Base-by-base conservation (phyloP, 768 basidiomycete genomes). In the Rhodosporidiobolus sp. region DNA sequence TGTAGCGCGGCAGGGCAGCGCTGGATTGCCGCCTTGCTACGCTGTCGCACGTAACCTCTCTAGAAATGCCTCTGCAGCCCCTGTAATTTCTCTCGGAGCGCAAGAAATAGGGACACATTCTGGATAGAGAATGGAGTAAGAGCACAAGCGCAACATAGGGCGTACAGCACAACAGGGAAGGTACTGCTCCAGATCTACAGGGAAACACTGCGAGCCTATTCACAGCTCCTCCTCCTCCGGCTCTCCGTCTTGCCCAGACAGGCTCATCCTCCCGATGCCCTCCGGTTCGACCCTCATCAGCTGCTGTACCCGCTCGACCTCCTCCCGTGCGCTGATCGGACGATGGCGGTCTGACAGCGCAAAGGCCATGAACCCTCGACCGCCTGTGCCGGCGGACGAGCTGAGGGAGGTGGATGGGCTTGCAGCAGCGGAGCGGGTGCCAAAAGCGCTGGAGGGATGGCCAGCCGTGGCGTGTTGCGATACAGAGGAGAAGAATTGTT, bases 191-290 rank as follows among this genome's bases (percentile, higher is more conserved):
- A n/a, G n/a, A n/a, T n/a, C n/a, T n/a, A n/a, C n/a, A n/a, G n/a
- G n/a, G n/a, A n/a, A n/a, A n/a, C n/a, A n/a, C n/a, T n/a, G n/a
- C n/a, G n/a, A n/a, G n/a, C n/a, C n/a, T n/a, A n/a, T n/a, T 58
- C 45, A 62, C 28, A 61, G 43, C 53, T 63, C 67, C 53, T 63
- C 67, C 55, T 64, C 69, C 48, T 30, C 61, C 32, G 0, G n/a
- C 16, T 38, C 60, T 4, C 20, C 52, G 14, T 26, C 54, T 14
- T 0, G 22, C 1, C 50, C 69, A 16, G 59, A 65, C 9, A 71
- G 52, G 35, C 28, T 59, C 70, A 71, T 71, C 54, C 60, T 24
- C 34, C 65, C 65, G 20, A 71, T n/a, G 45, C 48, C 70, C 16
- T 56, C 65, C 43, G 59, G 49, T 26, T 34, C 64, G 5, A 55